A percentile compares a stretch with the other conserved stretches of the same genome.
Conservation (phyloP, 176 grass and related monocot species). For the Carex parvula region DNA sequence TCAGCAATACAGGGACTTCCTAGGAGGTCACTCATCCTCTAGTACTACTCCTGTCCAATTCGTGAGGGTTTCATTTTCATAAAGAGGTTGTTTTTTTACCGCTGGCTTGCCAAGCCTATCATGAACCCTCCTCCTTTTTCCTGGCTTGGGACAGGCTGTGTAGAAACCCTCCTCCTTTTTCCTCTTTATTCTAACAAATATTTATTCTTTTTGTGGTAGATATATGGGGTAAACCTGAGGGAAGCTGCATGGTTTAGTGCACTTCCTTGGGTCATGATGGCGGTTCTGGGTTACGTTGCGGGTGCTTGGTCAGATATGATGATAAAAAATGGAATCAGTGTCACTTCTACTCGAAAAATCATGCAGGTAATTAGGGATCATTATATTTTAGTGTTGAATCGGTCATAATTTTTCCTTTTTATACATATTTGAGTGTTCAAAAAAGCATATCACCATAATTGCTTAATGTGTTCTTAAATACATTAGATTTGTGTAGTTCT, state of each 20-base stretch:
- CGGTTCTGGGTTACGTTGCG: slow-evolving; percentile 84
- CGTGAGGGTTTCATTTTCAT: too few relatives aligned
- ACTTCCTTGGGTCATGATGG: slow-evolving; percentile 99
- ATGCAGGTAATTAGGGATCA: slow-evolving; percentile 60
- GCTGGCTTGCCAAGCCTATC: too few relatives aligned
- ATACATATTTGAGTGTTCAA: neutral
- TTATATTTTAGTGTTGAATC: neutral
- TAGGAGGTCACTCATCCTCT: too few relatives aligned
- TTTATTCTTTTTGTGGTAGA: slow-evolving; percentile 39
- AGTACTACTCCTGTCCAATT: too few relatives aligned
- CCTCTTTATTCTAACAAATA: slow-evolving; percentile 11
- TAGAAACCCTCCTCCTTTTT: too few relatives aligned
- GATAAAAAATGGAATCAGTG: slow-evolving; percentile 66
- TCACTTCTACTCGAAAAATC: slow-evolving; percentile 85
- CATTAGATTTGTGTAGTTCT: neutral
- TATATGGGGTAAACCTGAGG: slow-evolving; percentile 82
- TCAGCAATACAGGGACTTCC: too few relatives aligned
- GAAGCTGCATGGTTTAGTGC: slow-evolving; percentile 99
- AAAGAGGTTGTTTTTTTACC: too few relatives aligned
- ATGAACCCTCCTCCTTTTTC: too few relatives aligned
- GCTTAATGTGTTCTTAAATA: neutral
- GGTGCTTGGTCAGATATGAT: slow-evolving; percentile 69
- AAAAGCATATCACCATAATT: neutral
- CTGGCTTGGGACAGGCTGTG: too few relatives aligned
- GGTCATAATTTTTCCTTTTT: neutral